phyloP scores from a whole-genome alignment of 163 green algal species.

The Chlorella variabilis region DNA sequence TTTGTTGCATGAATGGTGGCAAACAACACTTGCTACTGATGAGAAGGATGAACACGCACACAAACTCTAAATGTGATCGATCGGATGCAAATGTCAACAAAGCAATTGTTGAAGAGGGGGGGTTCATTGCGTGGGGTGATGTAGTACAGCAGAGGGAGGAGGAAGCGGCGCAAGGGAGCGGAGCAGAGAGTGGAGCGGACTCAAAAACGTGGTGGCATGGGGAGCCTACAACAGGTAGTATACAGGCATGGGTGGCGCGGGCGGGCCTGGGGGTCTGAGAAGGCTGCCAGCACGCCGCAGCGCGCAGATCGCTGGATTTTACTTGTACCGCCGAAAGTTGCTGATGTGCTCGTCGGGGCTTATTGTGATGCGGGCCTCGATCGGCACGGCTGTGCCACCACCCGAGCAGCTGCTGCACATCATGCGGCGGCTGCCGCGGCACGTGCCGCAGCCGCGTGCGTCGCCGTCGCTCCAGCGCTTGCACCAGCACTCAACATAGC shows the following conservation, averaged over 20 bases:
- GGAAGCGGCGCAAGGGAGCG: background rate
- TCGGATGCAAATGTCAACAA: background rate
- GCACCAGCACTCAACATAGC: constrained; percentile 40
- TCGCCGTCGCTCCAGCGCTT: constrained; percentile 44
- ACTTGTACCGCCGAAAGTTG: constrained; percentile 4
- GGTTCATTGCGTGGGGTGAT: too few relatives aligned
- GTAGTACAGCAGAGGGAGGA: background rate
- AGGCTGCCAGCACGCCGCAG: too few relatives aligned
- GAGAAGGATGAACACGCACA: background rate
- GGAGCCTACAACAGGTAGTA: background rate
- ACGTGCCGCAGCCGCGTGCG: constrained; percentile 24
- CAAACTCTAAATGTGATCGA: background rate
- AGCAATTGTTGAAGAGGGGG: too few relatives aligned
- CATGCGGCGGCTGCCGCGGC: constrained; percentile 27
- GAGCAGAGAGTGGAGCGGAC: background rate
- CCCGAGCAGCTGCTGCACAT: constrained; percentile 12
- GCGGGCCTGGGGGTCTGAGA: too few relatives aligned
- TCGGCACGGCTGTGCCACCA: constrained; percentile 44
- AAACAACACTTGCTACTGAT: too few relatives aligned
- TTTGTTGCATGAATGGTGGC: too few relatives aligned
- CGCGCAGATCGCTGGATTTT: too few relatives aligned
- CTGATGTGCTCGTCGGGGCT: background rate
- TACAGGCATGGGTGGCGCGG: background rate
- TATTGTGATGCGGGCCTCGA: constrained; percentile 38
- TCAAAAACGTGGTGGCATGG: background rate